A percentile compares a stretch with the other conserved stretches of the same genome.
These are phyloP conservation scores for Pseudocercospora musae DNA, from an alignment of 2,329 filamentous ascomycete species.

Conservation along the genomic window DNA sequence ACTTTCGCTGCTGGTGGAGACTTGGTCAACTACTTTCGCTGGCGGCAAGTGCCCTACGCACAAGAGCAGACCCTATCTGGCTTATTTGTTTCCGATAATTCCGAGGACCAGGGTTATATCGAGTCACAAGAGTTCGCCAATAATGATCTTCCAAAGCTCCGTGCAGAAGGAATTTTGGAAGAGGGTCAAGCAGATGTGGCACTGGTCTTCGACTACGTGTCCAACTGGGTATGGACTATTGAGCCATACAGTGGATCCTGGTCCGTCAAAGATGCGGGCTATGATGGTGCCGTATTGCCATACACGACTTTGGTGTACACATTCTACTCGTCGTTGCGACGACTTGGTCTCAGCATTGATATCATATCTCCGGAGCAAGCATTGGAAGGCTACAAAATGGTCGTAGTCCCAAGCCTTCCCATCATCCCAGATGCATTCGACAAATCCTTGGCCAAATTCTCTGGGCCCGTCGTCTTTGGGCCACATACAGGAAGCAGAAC, in stretches of 20 bases:
- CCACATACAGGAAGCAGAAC: constrained; percentile 23
- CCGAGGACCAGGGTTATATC: constrained; percentile 20
- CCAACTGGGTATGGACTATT: constrained; percentile 25
- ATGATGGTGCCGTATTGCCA: constrained; percentile 12
- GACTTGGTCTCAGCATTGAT: constrained; percentile 24
- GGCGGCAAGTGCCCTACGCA: constrained; percentile 24
- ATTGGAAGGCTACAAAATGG: constrained; percentile 22
- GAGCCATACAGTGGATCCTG: constrained; percentile 25
- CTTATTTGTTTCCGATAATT: constrained; percentile 22
- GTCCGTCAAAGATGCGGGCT: constrained; percentile 22
- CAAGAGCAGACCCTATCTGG: constrained; percentile 27
- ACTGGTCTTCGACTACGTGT: constrained; percentile 23
- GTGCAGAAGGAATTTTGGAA: not conserved
- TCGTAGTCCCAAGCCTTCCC: constrained; percentile 24
- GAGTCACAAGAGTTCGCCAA: constrained; percentile 20
- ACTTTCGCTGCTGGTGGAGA: constrained; percentile 24
- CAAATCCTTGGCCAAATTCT: constrained; percentile 11
- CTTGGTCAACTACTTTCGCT: constrained; percentile 28
- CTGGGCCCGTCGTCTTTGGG: constrained; percentile 20
- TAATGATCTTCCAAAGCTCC: constrained; percentile 17
- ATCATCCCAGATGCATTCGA: constrained; percentile 23
- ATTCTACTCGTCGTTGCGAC: constrained; percentile 26
- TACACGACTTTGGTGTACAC: constrained; percentile 22
- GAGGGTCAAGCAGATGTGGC: constrained; percentile 22
- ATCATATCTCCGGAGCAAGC: constrained; percentile 23